Percentiles rank a stretch among this genome's conserved stretches.
These are phyloP conservation scores for Yamagishiella unicocca DNA, from an alignment of 139 green algal species.

Conservation along the genomic window DNA sequence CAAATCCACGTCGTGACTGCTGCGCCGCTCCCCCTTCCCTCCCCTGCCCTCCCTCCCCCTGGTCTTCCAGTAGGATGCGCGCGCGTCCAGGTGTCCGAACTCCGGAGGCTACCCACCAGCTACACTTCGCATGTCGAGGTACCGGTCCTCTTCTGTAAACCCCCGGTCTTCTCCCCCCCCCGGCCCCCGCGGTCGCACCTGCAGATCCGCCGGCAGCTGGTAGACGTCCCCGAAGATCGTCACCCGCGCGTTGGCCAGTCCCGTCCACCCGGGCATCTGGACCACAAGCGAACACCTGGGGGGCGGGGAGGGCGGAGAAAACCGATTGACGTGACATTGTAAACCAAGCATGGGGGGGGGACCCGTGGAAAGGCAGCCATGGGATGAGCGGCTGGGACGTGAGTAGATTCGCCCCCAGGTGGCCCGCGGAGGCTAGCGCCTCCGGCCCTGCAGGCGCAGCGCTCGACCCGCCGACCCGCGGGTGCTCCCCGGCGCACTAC, in stretches of 20 bases:
- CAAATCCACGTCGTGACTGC: too few species aligned
- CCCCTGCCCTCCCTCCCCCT: not conserved
- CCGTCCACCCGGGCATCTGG: slow-evolving; percentile 97
- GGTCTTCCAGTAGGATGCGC: not conserved
- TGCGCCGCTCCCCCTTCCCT: too few species aligned
- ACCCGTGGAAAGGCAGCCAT: not conserved
- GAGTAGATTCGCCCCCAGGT: too few species aligned
- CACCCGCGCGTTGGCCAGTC: slow-evolving; percentile 96
- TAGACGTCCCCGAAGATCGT: slow-evolving; percentile 99
- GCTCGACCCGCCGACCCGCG: too few species aligned
- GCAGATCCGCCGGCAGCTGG: slow-evolving; percentile 85
- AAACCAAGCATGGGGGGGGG: not conserved
- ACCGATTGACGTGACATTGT: not conserved
- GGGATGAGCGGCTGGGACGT: too few species aligned
- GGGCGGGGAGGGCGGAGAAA: not conserved
- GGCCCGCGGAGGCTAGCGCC: too few species aligned
- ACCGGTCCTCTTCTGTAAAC: not conserved
- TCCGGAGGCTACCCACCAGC: too few species aligned
- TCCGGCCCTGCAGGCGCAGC: too few species aligned
- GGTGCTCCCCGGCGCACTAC: too few species aligned
- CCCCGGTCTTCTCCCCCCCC: not conserved
- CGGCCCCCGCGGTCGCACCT: slow-evolving; percentile 64
- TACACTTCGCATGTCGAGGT: too few species aligned
- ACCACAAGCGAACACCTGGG: slow-evolving; percentile 78
- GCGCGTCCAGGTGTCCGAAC: too few species aligned